Evolutionary conservation across 192 early-diverging fungal genomes (phyloP).

Genomic region (Coemansia sp.): DNA sequence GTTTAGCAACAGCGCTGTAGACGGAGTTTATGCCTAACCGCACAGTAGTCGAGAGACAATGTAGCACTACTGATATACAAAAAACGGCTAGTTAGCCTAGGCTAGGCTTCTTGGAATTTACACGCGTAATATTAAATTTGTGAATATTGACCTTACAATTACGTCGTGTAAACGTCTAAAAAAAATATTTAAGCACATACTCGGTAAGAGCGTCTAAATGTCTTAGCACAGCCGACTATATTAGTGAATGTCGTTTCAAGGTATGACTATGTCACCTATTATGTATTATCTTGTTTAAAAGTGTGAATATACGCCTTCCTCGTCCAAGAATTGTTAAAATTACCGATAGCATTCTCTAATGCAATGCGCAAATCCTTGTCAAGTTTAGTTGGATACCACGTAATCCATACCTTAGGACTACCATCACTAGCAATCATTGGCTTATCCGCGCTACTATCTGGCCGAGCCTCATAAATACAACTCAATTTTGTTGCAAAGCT

Average conservation of each 20-base stretch:
- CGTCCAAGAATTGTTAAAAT: neutral
- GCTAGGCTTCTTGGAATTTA: too few species aligned
- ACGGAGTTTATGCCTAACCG: neutral
- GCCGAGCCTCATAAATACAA: neutral
- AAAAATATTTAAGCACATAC: neutral
- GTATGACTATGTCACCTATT: neutral
- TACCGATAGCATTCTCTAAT: neutral
- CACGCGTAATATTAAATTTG: too few species aligned
- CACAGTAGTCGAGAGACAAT: too few species aligned
- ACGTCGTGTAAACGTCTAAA: too few species aligned
- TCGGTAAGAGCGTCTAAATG: neutral
- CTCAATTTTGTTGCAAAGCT: neutral
- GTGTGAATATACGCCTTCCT: neutral
- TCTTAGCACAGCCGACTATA: neutral
- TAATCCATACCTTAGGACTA: neutral
- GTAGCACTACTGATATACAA: too few species aligned
- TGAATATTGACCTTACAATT: too few species aligned
- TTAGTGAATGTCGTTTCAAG: neutral
- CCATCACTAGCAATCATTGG: neutral
- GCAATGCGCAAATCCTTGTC: neutral
- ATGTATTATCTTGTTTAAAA: neutral
- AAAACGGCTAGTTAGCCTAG: too few species aligned
- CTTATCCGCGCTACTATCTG: neutral
- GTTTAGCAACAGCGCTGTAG: too few species aligned
- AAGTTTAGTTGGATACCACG: neutral